Percentiles rank a stretch among this genome's conserved stretches.
Evolutionary conservation across 208 protist genomes (phyloP).

Genomic region (Wallacemonas sp.): DNA sequence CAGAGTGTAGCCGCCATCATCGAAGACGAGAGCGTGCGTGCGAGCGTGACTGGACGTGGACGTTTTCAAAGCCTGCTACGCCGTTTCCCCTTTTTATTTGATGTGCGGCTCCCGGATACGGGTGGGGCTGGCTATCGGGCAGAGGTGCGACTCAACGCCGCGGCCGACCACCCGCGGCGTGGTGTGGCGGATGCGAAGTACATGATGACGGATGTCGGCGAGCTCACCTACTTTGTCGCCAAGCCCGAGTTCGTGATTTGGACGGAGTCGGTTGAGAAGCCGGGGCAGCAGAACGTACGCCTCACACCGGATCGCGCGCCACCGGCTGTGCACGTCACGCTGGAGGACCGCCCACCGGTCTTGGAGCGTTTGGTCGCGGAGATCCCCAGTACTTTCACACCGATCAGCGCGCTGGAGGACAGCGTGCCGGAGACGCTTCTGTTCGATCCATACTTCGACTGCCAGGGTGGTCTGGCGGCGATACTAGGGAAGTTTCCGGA

Average conservation of each 20-base stretch:
- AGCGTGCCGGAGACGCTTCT: conserved; percentile 76
- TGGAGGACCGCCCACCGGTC: conserved; percentile 85
- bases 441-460: conserved; percentile 91
- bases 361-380: conserved; percentile 72
- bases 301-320: conserved; percentile 56
- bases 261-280: conserved; percentile 65
- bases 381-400: conserved; percentile 59
- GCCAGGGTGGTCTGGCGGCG: conserved; percentile 79
- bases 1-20: conserved; percentile 74
- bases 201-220: conserved; percentile 82
- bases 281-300: conserved; percentile 32
- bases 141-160: conserved; percentile 67
- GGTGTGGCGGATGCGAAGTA: conserved; percentile 84
- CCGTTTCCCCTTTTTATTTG: conserved; percentile 79
- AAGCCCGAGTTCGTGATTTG: conserved; percentile 73
- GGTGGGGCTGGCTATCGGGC: conserved; percentile 21
- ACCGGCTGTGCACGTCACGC: conserved; percentile 67
- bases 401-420: conserved; percentile 77
- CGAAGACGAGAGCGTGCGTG: conserved; percentile 66
- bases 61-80: conserved; percentile 55
- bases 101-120: conserved; percentile 37
- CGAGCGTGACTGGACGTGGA: conserved; percentile 51
- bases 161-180: conserved; percentile 70
- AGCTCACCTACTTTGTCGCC: conserved; percentile 65
- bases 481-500: conserved; percentile 85